Base-by-base conservation (phyloP, 208 protist genomes). In the Trypanosoma theileri region DNA sequence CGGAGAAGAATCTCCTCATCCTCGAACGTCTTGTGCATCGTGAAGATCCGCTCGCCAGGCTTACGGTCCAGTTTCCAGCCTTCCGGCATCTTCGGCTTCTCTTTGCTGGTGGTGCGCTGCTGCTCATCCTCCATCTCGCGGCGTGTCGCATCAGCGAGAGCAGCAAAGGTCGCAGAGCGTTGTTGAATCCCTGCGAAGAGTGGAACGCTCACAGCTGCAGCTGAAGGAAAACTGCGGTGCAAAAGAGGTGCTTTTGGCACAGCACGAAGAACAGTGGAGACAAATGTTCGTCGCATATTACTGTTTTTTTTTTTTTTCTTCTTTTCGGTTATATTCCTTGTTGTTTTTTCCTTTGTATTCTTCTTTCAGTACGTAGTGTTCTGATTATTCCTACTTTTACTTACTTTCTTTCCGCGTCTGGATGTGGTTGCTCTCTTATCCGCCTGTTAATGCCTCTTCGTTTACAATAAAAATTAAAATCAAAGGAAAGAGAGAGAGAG, bases 111-210 rank as follows among this genome's bases (percentile, higher is more conserved):
- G 56, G 71, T 81, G 53, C 91, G 88, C 58, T 78, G 77, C 71
- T 86, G 79, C 77, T 96, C 92, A 56, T 95, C 92, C 65, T 92
- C 84, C 51, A 96, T 58, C 80, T 96, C 87, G 50, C 79, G 79
- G 31, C 78, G 80, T 14, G 78, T 82, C 13, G 78, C 79, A 10
- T 85, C 79, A 13, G 77, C 71, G 17, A 96, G 75, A 14, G 71
- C 77, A 35, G 75, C 73, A 69, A 91, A 62, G 53, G 80, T 80
- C 16, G 81, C 86, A 44, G 75, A 80, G 57, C 91, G 91, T 35
- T 54, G 61, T 56, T 83, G 88, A 51, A 63, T 51, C 19, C 52
- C 14, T 0, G 58, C 54, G 13, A 66, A 28, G 50, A 71, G 65
- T 17, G 73, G 66, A 10, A 19, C 46, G 4, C 59, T n/a, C 16